phyloP scores from a whole-genome alignment of 352 stramenopile species.

The Globisporangium sylvaticum region DNA sequence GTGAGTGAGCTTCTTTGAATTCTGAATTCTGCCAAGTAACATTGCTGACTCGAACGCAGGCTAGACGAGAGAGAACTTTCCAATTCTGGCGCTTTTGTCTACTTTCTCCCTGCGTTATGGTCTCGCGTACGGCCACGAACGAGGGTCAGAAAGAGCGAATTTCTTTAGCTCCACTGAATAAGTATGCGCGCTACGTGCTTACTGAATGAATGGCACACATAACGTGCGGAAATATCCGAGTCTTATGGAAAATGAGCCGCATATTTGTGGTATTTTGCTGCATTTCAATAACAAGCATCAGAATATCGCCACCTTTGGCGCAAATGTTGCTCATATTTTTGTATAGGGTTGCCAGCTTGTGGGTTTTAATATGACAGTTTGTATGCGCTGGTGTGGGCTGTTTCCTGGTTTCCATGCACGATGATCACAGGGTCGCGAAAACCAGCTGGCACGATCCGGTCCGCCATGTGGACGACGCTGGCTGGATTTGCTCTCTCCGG shows the following conservation, averaged over 20 bases:
- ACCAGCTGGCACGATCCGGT: slow-evolving; percentile 10
- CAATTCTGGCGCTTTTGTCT: neutral
- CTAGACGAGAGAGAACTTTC: neutral
- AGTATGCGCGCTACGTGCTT: no score
- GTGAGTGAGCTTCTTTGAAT: neutral
- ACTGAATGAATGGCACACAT: neutral
- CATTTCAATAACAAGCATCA: neutral
- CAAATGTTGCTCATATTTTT: neutral
- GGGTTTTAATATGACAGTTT: neutral
- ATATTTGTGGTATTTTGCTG: no score
- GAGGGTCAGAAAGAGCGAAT: neutral
- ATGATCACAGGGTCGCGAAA: slow-evolving; percentile 2
- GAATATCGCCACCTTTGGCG: neutral
- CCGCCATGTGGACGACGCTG: slow-evolving; percentile 17
- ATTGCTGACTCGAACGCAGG: neutral
- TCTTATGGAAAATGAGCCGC: no score
- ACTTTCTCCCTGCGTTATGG: no score
- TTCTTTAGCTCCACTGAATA: neutral
- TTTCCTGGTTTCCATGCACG: neutral
- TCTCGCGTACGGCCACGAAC: no score
- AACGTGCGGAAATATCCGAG: neutral
- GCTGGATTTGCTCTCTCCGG: slow-evolving; percentile 19
- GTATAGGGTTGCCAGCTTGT: neutral
- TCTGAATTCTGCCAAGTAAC: neutral
- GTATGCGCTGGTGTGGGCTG: neutral